Conservation (phyloP, 768 basidiomycete species). For the Boletus subcaerulescens region DNA sequence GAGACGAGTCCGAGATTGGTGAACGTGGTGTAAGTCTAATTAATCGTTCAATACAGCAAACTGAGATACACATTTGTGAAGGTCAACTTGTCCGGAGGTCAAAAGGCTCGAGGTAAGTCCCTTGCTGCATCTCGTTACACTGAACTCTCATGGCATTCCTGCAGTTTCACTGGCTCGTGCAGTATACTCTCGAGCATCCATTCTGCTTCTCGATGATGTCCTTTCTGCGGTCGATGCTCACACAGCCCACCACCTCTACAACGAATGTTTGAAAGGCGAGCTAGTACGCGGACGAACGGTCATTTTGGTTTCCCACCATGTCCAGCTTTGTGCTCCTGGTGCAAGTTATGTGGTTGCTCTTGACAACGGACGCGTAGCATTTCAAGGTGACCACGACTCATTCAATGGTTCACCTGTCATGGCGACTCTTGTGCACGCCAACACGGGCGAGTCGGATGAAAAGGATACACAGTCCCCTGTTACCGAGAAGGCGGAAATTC, state of each 20-base stretch:
- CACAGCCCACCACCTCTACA: conserved; percentile 79
- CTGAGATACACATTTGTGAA: conserved; percentile 5
- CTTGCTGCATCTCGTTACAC: not conserved
- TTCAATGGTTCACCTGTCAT: conserved; percentile 72
- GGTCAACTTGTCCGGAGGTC: conserved; percentile 48
- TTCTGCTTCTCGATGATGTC: conserved; percentile 84
- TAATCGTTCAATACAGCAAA: not conserved
- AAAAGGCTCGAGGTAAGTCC: conserved; percentile 60
- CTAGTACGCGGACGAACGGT: conserved; percentile 77
- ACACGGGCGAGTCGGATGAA: conserved; percentile 35
- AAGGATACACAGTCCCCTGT: conserved; percentile 36
- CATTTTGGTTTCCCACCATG: conserved; percentile 91
- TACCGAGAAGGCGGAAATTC: not conserved
- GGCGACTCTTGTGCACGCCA: conserved; percentile 62
- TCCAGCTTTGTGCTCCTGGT: conserved; percentile 79
- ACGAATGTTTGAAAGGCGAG: conserved; percentile 76
- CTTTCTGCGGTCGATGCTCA: conserved; percentile 74
- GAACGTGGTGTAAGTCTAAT: conserved; percentile 63
- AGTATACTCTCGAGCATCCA: conserved; percentile 83
- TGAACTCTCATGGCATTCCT: not conserved
- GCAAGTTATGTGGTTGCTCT: conserved; percentile 82
- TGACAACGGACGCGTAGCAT: conserved; percentile 67
- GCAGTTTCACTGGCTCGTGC: conserved; percentile 77
- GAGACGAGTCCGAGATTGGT: conserved; percentile 84
- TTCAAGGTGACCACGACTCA: conserved; percentile 59